Percentiles rank a stretch among this genome's conserved stretches.
Evolutionary conservation across 306 rosid species (phyloP).

Genomic region (Psophocarpus tetragonolobus): DNA sequence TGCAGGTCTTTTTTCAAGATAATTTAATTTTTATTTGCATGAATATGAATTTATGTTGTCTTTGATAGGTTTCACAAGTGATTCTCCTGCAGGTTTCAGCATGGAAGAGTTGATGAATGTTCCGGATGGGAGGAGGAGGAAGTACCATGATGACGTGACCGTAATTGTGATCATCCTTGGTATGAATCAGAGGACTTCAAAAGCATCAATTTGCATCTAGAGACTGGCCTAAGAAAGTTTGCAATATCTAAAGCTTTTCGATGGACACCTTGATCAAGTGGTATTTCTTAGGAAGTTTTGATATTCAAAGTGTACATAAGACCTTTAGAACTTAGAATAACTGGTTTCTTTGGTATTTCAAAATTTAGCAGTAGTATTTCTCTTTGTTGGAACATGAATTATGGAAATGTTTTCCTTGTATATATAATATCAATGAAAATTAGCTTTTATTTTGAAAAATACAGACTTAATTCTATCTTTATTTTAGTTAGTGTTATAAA

Average conservation of each 20-base stretch:
- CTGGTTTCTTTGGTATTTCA: conserved; percentile 15
- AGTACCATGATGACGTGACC: conserved; percentile 95
- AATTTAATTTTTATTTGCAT: conserved; percentile 16
- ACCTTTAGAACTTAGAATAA: conserved; percentile 20
- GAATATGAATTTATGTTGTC: neutral
- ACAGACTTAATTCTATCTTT: neutral
- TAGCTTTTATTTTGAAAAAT: neutral
- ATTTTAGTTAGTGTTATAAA: neutral
- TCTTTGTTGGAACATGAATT: neutral
- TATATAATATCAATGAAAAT: neutral
- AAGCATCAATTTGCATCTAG: conserved; percentile 64
- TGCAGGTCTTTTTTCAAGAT: conserved; percentile 63
- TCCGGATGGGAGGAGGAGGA: conserved; percentile 93
- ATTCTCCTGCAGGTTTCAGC: conserved; percentile 72
- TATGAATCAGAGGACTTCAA: conserved; percentile 83
- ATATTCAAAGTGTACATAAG: conserved; percentile 38
- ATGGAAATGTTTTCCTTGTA: conserved; percentile 10
- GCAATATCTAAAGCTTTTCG: conserved; percentile 27
- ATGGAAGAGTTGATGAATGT: conserved; percentile 86
- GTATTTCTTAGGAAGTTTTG: conserved; percentile 21
- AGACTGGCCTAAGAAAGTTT: conserved; percentile 29
- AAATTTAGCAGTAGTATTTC: neutral
- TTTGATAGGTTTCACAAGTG: neutral
- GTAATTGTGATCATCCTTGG: conserved; percentile 88
- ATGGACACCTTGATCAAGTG: conserved; percentile 23